Percentiles rank a stretch among this genome's conserved stretches.
phyloP scores from a whole-genome alignment of 345 rosid genomes.

The Pistacia vera region DNA sequence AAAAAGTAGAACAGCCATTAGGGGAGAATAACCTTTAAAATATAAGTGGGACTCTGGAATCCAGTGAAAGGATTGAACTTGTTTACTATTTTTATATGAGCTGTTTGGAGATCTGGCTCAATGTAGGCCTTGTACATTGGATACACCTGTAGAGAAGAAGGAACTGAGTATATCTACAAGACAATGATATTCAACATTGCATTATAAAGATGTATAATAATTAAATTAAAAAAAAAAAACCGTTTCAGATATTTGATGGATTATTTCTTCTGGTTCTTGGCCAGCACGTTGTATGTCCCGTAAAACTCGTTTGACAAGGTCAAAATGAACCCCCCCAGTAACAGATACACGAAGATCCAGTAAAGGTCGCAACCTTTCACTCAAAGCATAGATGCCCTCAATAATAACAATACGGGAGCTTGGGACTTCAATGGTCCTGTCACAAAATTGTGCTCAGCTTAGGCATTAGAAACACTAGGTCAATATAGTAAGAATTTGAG shows the following conservation, averaged over 20 bases:
- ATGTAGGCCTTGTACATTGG: conserved; percentile 99
- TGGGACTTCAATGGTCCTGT: conserved; percentile 88
- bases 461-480: conserved; percentile 12
- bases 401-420: conserved; percentile 90
- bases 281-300: conserved; percentile 98
- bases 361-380: conserved; percentile 82
- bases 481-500: not conserved
- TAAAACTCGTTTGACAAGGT: conserved; percentile 95
- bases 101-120: conserved; percentile 98
- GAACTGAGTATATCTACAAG: conserved; percentile 17
- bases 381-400: conserved; percentile 96
- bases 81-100: conserved; percentile 87
- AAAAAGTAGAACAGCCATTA: not conserved
- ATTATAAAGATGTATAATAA: not conserved
- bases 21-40: conserved; percentile 72
- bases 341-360: conserved; percentile 91
- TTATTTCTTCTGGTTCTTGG: conserved; percentile 97
- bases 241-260: conserved; percentile 98
- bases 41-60: conserved; percentile 95
- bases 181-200: not conserved
- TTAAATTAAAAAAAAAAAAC: conserved; percentile 36
- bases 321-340: conserved; percentile 98
- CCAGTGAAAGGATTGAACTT: conserved; percentile 97
- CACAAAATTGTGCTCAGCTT: conserved; percentile 26
- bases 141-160: conserved; percentile 66